Evolutionary conservation across 495 filamentous ascomycete genomes (phyloP), one percentile per base, ranked within the genome.

Genomic region (Neurospora sp.): DNA sequence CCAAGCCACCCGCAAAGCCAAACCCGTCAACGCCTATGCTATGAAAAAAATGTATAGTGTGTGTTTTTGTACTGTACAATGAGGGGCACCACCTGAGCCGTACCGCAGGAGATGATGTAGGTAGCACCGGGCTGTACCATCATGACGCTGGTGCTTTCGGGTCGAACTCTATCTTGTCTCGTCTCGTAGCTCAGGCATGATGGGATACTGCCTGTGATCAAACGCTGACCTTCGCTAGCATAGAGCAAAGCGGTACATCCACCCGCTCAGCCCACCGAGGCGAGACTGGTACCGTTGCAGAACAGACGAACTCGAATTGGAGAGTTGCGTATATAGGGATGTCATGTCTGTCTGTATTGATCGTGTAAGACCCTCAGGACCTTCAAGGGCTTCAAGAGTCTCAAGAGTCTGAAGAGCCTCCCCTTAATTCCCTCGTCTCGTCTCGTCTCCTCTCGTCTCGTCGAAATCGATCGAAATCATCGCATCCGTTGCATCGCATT

Each of bases 1-100:
- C 36, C 38, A n/a, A 39, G 28, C 71, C 70, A 70, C 72, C 59
- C 70, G n/a, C 36, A 71, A 69, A 74, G 39, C 45, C 69, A 54
- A 74, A 28, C 71, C 71, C 21, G 66, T 39, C 70, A 79, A 78
- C 78, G 74, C 78, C 78, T 69, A 70, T 77, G 78, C 78, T 79
- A 79, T 79, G 78, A 74, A 66, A 15, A 66, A 66, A 66, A 34
- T 13, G 17, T 75, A 39, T 69, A 28, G 59, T 72, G 36, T 71
- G 70, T 39, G 74, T 71, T 71, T 69, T 73, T 59, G 38, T 66
- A 28, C 43, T 76, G 72, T 79, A 75, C 76, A 75, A 40, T 31
- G 38, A 21, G 31, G 39, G 21, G 43, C 70, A 66, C 15, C 71
- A 17, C n/a, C 39, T 69, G 48, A 62, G 40, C 42, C 42, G 66